A percentile compares a stretch with the other conserved stretches of the same genome.
Conservation (phyloP, 768 basidiomycete species). For the Hygrocybe coccinea region DNA sequence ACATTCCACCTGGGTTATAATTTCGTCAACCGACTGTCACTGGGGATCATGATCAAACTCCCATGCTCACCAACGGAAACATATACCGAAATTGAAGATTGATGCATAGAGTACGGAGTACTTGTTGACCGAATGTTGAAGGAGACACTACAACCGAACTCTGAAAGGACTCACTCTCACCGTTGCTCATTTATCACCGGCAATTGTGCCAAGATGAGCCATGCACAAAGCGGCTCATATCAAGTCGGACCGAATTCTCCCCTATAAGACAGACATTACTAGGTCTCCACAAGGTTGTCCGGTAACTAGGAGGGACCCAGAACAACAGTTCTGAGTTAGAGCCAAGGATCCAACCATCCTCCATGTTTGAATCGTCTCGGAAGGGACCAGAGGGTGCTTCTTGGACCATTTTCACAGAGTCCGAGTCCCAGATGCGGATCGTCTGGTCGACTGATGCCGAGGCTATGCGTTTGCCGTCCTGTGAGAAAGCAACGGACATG, state of each 20-base stretch:
- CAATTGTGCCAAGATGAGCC: background rate
- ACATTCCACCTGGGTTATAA: too few species aligned
- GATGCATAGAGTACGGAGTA: too few species aligned
- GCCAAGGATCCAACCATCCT: background rate
- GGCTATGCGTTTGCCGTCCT: background rate
- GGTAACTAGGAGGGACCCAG: background rate
- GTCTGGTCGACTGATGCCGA: too few species aligned
- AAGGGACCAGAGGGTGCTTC: background rate
- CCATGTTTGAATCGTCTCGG: background rate
- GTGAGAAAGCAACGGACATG: conserved; percentile 15
- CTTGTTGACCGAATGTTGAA: too few species aligned
- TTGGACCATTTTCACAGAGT: background rate
- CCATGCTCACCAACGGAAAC: too few species aligned
- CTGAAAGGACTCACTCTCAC: too few species aligned
- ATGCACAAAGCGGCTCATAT: background rate
- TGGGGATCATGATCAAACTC: too few species aligned
- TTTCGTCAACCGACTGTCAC: too few species aligned
- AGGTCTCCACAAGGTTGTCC: background rate
- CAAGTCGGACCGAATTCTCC: background rate
- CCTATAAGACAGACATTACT: conserved; percentile 1
- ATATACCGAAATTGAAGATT: too few species aligned
- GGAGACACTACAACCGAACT: too few species aligned
- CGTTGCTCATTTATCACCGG: too few species aligned
- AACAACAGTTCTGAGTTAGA: background rate
- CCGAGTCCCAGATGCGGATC: background rate